A percentile compares a stretch with the other conserved stretches of the same genome.
These are phyloP conservation scores for Silene noctiflora DNA, from an alignment of 179 eudicot genomes.

Conservation along the genomic window DNA sequence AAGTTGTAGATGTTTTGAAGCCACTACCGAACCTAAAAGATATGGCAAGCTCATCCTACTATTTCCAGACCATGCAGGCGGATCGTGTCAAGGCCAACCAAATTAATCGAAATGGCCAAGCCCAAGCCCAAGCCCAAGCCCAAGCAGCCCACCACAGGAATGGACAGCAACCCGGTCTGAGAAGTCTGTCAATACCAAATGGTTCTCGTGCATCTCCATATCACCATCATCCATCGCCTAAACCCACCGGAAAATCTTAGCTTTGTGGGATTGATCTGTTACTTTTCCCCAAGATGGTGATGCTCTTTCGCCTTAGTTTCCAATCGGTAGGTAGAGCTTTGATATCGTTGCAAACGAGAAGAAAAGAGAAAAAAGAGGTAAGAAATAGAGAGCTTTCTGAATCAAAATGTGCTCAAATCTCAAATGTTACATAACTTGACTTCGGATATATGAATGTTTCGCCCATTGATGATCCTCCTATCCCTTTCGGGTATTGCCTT, in stretches of 20 bases:
- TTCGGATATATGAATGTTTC: too few relatives aligned
- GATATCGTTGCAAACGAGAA: too few relatives aligned
- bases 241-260: constrained; percentile 43
- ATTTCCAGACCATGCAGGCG: constrained; percentile 49
- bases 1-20: constrained; percentile 68
- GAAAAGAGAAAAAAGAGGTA: constrained; percentile 9
- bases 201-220: constrained; percentile 68
- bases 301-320: constrained; percentile 18
- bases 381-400: constrained; percentile 29
- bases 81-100: constrained; percentile 47
- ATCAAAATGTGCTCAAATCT: constrained; percentile 14
- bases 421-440: neutral
- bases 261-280: constrained; percentile 3
- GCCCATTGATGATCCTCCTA: too few relatives aligned
- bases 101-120: constrained; percentile 44
- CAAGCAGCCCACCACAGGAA: constrained; percentile 45
- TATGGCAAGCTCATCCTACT: constrained; percentile 80
- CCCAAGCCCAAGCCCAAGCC: constrained; percentile 38
- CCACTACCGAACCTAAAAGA: constrained; percentile 78
- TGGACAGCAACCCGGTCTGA: constrained; percentile 54
- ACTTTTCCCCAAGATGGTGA: constrained; percentile 11
- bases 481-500: neutral
- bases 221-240: constrained; percentile 52
- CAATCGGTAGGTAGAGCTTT: too few relatives aligned
- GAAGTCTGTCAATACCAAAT: constrained; percentile 69